These are phyloP conservation scores for Gelatoporia subvermispora DNA, from an alignment of 768 basidiomycete genomes.

Conservation along the genomic window DNA sequence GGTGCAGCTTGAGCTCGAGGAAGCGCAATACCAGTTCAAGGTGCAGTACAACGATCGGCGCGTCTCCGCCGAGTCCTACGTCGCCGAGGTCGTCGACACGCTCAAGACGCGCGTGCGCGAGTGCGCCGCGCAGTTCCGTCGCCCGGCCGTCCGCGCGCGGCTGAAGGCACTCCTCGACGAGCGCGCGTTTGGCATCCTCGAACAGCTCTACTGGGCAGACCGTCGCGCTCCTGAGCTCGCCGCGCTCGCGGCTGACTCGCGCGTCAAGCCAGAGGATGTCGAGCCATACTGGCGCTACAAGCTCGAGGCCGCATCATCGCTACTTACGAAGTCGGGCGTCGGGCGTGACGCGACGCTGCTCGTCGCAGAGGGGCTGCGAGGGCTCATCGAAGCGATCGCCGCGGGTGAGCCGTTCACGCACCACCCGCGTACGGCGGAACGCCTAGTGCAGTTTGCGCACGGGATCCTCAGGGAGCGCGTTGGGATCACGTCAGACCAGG, in stretches of 20 bases:
- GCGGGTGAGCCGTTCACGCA: slow-evolving; percentile 85
- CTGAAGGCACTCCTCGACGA: slow-evolving; percentile 94
- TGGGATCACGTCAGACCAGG: slow-evolving; percentile 93
- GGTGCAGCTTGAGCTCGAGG: slow-evolving; percentile 95
- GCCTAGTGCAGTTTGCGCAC: slow-evolving; percentile 90
- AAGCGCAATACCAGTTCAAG: slow-evolving; percentile 98
- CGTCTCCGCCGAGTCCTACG: slow-evolving; percentile 93
- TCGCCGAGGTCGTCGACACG: slow-evolving; percentile 93
- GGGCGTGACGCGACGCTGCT: slow-evolving; percentile 92
- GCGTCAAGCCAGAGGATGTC: slow-evolving; percentile 66
- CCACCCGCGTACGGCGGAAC: slow-evolving; percentile 86
- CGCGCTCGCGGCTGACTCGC: slow-evolving; percentile 62
- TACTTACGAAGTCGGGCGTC: slow-evolving; percentile 93
- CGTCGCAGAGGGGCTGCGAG: slow-evolving; percentile 88
- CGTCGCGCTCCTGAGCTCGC: slow-evolving; percentile 76
- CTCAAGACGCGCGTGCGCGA: slow-evolving; percentile 89
- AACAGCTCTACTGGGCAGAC: slow-evolving; percentile 96
- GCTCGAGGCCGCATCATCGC: slow-evolving; percentile 86
- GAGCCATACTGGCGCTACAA: slow-evolving; percentile 96
- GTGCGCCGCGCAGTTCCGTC: slow-evolving; percentile 78
- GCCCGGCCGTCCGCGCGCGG: slow-evolving; percentile 82
- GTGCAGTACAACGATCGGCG: slow-evolving; percentile 96
- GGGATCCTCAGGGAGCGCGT: slow-evolving; percentile 90
- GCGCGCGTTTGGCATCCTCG: slow-evolving; percentile 94
- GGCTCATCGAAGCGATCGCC: slow-evolving; percentile 87